phyloP scores from a whole-genome alignment of 208 protist genomes.

The Herpetomonas tarakana region DNA sequence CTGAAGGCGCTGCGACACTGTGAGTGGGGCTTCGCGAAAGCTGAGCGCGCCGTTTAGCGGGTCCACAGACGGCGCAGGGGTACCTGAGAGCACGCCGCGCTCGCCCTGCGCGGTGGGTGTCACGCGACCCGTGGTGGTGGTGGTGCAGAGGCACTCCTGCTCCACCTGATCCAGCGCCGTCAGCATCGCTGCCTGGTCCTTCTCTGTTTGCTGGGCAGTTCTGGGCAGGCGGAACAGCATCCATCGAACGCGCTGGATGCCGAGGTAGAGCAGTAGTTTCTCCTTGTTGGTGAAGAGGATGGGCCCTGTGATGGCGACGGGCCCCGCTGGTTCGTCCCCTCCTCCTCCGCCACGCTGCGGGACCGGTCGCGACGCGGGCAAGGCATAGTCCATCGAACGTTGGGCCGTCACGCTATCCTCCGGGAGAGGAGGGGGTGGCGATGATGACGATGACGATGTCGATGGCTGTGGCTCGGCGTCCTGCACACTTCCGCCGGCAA shows the following conservation, averaged over 20 bases:
- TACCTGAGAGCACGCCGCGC: constrained; percentile 20
- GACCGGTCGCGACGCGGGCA: too few species aligned
- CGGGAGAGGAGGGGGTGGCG: too few species aligned
- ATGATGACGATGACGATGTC: too few species aligned
- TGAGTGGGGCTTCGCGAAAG: constrained; percentile 46
- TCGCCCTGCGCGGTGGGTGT: constrained; percentile 31
- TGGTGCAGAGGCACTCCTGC: background rate
- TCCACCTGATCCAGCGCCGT: background rate
- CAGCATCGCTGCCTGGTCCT: background rate
- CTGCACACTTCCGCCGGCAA: background rate
- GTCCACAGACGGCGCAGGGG: too few species aligned
- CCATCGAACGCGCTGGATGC: background rate
- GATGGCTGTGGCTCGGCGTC: background rate
- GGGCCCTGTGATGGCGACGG: too few species aligned
- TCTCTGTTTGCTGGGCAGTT: background rate
- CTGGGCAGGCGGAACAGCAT: background rate
- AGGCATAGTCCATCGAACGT: too few species aligned
- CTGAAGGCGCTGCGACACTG: constrained; percentile 24
- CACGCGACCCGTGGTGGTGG: background rate
- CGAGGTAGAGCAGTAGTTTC: constrained; percentile 5
- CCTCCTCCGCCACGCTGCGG: too few species aligned
- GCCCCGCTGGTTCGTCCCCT: too few species aligned
- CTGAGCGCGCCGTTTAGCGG: constrained; percentile 29
- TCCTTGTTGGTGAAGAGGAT: constrained; percentile 1
- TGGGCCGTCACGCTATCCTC: too few species aligned